Base-by-base conservation (phyloP, 2,329 filamentous ascomycete genomes). In the Penicillium olsonii region DNA sequence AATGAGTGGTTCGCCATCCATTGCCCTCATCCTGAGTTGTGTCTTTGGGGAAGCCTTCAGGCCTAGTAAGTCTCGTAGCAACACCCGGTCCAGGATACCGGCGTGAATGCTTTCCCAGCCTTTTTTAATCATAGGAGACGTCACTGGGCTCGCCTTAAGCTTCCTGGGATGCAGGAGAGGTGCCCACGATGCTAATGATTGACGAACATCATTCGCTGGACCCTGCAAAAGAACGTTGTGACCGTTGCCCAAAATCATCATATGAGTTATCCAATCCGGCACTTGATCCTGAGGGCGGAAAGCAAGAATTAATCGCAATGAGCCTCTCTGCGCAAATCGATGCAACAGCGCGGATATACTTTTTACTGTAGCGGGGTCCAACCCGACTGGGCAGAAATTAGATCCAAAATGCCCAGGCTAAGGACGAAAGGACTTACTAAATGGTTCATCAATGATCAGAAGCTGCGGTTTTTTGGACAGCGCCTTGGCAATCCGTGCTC, bases 191-290 rank as follows among this genome's bases (percentile, higher is more conserved):
- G 5, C 12, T 6, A 31, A 7, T n/a, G 7, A 7, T n/a, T 31
- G 4, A 6, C n/a, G 29, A 7, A 31, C n/a, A 31, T 31, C 5
- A n/a, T n/a, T 4, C n/a, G 11, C 7, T 31, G 11, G 2, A 4
- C 90, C 91, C 68, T 87, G 82, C 1, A 80, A 76, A 1, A 80
- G 78, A 12, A 95, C 72, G 55, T 84, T 79, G 48, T 87, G 84
- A 57, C 87, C 79, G 4, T 83, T 80, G 34, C 85, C 82, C 10
- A 96, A 73, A 59, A 89, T 85, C 0, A 92, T 75, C 17, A 96
- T 56, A 71, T 96, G 88, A 1, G 88, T 96, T 49, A 96, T 87
- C 94, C 94, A 99, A 1, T 87, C 83, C 0, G 94, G 94, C 31
- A 97, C 76, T 0, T 84, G 82, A 67, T 99, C 94, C 68, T 96